phyloP scores from a whole-genome alignment of 371 early-diverging fungal species.

The Polyrhizophydium stewartii region DNA sequence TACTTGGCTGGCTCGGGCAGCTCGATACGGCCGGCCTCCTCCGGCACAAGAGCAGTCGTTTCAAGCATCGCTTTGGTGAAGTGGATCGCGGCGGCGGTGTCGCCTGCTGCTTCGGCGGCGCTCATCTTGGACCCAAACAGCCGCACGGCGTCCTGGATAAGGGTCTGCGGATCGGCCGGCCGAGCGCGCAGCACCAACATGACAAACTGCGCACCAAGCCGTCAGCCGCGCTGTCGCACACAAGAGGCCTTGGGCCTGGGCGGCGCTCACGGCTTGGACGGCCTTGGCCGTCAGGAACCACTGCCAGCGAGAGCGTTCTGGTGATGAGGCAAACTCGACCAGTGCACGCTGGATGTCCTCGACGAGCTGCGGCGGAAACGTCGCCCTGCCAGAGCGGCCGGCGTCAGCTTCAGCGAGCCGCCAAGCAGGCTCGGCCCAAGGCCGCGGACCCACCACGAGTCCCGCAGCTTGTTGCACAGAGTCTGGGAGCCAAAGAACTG shows the following conservation, averaged over 20 bases:
- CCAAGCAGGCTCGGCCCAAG: background rate
- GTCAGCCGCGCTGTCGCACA: too few species aligned
- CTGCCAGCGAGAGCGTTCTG: background rate
- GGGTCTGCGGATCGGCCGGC: background rate
- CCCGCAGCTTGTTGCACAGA: background rate
- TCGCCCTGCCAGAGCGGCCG: background rate
- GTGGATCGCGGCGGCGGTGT: background rate
- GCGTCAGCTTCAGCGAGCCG: background rate
- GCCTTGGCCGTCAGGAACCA: background rate
- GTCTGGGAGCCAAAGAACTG: background rate
- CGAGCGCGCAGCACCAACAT: background rate
- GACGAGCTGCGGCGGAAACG: background rate
- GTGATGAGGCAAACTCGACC: background rate
- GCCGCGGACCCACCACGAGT: background rate
- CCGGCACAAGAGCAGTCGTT: background rate
- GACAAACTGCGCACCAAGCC: background rate
- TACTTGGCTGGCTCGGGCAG: background rate
- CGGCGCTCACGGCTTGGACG: background rate
- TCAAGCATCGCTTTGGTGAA: background rate
- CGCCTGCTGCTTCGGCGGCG: background rate
- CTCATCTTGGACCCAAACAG: background rate
- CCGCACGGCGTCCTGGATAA: background rate
- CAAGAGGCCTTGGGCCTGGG: background rate
- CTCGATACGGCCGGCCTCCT: background rate
- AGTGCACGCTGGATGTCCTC: background rate